These are phyloP conservation scores for Yamadazyma kanchanaburiensis DNA, from an alignment of 1,139 yeast species.

Conservation along the genomic window DNA sequence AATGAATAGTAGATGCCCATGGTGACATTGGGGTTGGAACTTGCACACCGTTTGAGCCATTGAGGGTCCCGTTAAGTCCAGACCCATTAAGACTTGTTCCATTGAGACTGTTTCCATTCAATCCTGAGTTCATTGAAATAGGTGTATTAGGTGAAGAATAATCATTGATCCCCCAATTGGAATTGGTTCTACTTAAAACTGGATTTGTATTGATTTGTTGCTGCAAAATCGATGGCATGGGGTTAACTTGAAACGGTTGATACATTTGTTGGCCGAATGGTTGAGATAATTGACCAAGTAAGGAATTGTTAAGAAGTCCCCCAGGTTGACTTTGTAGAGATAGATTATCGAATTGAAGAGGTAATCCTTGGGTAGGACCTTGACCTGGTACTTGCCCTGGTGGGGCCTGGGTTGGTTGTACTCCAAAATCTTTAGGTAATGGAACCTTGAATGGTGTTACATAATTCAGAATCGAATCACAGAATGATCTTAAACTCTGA, in stretches of 20 bases:
- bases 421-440: constrained; percentile 31
- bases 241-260: constrained; percentile 9
- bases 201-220: constrained; percentile 34
- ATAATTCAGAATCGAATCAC: constrained; percentile 45
- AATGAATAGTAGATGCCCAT: constrained; percentile 34
- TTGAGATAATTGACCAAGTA: constrained; percentile 5
- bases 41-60: constrained; percentile 14
- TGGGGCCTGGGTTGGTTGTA: background rate
- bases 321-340: background rate
- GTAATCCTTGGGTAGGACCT: constrained; percentile 1
- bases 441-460: constrained; percentile 63
- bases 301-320: constrained; percentile 4
- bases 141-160: constrained; percentile 28
- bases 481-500: constrained; percentile 43
- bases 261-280: constrained; percentile 7
- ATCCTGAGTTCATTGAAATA: constrained; percentile 18
- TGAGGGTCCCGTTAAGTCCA: background rate
- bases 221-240: constrained; percentile 31
- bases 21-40: constrained; percentile 41
- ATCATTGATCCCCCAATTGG: constrained; percentile 41
- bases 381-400: background rate
- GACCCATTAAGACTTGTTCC: no score
- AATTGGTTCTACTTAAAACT: constrained; percentile 30
- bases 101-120: no score
- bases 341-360: constrained; percentile 1